Conservation (phyloP, 441 rosid species). For the Pelargonium myrrhifolium region DNA sequence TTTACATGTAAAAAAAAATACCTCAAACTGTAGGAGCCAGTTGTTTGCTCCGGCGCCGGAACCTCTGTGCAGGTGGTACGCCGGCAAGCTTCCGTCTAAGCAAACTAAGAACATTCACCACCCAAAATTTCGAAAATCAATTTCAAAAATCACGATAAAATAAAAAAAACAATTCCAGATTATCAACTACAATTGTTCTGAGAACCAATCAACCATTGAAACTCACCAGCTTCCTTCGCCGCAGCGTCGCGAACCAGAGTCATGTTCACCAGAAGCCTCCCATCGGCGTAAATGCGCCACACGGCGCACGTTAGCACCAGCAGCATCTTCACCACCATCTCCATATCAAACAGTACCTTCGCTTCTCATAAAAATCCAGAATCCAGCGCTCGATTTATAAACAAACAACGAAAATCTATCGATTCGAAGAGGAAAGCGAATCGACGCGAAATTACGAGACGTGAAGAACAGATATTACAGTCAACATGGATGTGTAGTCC, state of each 20-base stretch:
- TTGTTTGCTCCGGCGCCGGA: constrained; percentile 68
- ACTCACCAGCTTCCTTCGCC: constrained; percentile 53
- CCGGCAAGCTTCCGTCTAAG: constrained; percentile 92
- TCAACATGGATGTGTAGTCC: background rate
- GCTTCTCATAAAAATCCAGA: background rate
- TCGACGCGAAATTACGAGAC: background rate
- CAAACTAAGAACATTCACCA: constrained; percentile 41
- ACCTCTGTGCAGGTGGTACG: constrained; percentile 72
- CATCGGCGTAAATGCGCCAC: constrained; percentile 21
- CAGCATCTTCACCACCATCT: constrained; percentile 8
- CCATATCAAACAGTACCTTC: background rate
- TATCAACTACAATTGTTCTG: background rate
- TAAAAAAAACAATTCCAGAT: background rate
- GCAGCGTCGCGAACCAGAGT: constrained; percentile 56
- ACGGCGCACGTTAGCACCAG: constrained; percentile 19
- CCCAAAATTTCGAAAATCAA: background rate
- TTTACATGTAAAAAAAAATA: constrained; percentile 13
- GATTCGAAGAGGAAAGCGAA: background rate
- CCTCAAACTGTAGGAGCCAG: constrained; percentile 94
- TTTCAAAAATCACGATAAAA: background rate
- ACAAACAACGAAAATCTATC: background rate
- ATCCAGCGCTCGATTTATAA: background rate
- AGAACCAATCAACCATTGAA: background rate
- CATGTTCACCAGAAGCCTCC: constrained; percentile 40
- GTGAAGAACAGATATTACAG: background rate